phyloP scores from a whole-genome alignment of 2,329 filamentous ascomycete genomes.

The Emmonsiellopsis sp. region DNA sequence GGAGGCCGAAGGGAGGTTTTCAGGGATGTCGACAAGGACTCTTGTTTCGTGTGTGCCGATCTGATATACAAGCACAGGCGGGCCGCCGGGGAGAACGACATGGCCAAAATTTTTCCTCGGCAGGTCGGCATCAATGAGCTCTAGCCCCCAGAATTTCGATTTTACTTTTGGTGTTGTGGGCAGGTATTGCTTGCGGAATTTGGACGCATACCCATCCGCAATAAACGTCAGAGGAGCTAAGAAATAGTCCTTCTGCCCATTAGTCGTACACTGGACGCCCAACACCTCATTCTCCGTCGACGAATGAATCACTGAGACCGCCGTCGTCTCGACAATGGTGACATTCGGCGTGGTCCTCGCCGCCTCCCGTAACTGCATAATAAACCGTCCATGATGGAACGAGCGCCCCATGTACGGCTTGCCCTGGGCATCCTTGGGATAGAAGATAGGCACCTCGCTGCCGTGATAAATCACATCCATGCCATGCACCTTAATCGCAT shows the following conservation, averaged over 20 bases:
- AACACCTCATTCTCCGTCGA: constrained; percentile 62
- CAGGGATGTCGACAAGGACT: constrained; percentile 78
- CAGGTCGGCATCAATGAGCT: constrained; percentile 78
- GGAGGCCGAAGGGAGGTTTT: constrained; percentile 63
- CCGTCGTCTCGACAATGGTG: constrained; percentile 83
- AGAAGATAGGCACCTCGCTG: constrained; percentile 64
- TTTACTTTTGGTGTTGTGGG: constrained; percentile 57
- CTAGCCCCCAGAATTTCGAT: constrained; percentile 87
- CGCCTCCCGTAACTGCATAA: constrained; percentile 67
- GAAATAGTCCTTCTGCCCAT: constrained; percentile 61
- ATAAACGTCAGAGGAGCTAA: constrained; percentile 83
- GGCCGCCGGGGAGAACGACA: constrained; percentile 69
- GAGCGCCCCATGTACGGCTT: constrained; percentile 58
- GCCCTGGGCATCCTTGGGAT: constrained; percentile 51
- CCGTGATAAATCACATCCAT: constrained; percentile 82
- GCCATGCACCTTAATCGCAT: constrained; percentile 70
- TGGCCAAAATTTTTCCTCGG: constrained; percentile 70
- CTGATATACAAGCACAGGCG: constrained; percentile 86
- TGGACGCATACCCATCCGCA: constrained; percentile 85
- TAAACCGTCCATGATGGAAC: constrained; percentile 94
- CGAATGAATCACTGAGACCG: constrained; percentile 62
- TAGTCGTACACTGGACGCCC: constrained; percentile 68
- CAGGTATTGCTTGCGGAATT: constrained; percentile 76
- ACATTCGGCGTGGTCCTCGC: constrained; percentile 72
- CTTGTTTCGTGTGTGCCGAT: constrained; percentile 93